phyloP scores from a whole-genome alignment of 2,329 filamentous ascomycete genomes.

The Emericellopsis atlantica region DNA sequence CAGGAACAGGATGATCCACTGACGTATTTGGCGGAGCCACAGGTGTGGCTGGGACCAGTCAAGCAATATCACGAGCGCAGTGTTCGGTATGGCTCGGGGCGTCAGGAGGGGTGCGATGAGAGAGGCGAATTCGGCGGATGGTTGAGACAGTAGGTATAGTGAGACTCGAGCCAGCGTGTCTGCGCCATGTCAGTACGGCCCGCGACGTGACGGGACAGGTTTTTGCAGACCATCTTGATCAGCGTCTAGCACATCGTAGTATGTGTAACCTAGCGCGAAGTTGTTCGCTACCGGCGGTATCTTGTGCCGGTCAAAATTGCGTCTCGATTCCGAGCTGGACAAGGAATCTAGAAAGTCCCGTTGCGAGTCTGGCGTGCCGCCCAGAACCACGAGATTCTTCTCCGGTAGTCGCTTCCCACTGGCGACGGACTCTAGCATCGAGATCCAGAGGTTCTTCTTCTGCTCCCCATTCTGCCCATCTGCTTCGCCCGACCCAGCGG shows the following conservation, averaged over 20 bases:
- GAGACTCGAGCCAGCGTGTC: constrained; percentile 85
- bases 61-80: constrained; percentile 78
- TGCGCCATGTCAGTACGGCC: constrained; percentile 17
- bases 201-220: not conserved
- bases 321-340: constrained; percentile 38
- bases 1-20: constrained; percentile 78
- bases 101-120: constrained; percentile 77
- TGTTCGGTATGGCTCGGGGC: constrained; percentile 72
- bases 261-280: constrained; percentile 88
- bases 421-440: constrained; percentile 81
- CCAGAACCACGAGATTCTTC: constrained; percentile 81
- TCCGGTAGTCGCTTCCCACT: constrained; percentile 83
- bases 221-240: constrained; percentile 70
- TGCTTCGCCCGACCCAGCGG: constrained; percentile 38
- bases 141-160: constrained; percentile 76
- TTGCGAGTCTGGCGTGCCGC: constrained; percentile 76
- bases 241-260: constrained; percentile 85
- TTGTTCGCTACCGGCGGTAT: constrained; percentile 77
- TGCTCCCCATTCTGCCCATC: constrained; percentile 52
- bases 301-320: constrained; percentile 43
- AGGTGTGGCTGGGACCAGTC: constrained; percentile 92
- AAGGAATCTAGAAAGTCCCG: constrained; percentile 66
- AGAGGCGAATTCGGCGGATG: constrained; percentile 69
- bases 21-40: constrained; percentile 79
- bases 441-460: constrained; percentile 88